Evolutionary conservation across 2,329 filamentous ascomycete genomes (phyloP).

Genomic region (Colletotrichum salicis): DNA sequence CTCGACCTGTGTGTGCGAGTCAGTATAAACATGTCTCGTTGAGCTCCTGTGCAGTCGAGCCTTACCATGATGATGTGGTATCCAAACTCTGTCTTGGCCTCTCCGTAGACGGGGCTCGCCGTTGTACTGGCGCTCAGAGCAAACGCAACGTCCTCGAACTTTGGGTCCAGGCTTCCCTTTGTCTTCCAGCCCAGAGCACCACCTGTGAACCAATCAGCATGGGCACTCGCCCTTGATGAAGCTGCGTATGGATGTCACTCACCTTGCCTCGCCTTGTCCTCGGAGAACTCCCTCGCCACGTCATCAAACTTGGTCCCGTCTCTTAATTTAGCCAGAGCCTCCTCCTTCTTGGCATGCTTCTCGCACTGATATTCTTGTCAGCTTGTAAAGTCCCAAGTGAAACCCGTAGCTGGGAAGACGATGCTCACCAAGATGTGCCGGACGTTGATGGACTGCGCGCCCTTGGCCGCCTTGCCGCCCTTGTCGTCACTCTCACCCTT

Average conservation of each 20-base stretch:
- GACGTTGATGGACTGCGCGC: conserved; percentile 76
- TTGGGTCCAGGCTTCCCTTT: conserved; percentile 72
- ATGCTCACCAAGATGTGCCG: conserved; percentile 73
- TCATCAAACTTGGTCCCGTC: conserved; percentile 78
- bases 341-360: conserved; percentile 82
- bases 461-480: conserved; percentile 59
- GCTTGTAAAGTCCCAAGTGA: background rate
- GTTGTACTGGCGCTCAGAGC: conserved; percentile 74
- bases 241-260: conserved; percentile 12
- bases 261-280: conserved; percentile 80
- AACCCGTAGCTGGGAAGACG: background rate
- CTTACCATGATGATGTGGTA: conserved; percentile 84
- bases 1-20: conserved; percentile 48
- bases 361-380: conserved; percentile 62
- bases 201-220: conserved; percentile 54
- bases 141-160: conserved; percentile 80
- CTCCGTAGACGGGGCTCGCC: conserved; percentile 70
- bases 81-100: conserved; percentile 79
- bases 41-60: background rate
- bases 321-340: conserved; percentile 75
- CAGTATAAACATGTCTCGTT: background rate
- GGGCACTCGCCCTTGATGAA: background rate
- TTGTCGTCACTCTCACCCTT: conserved; percentile 45
- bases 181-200: conserved; percentile 79
- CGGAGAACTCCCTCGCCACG: conserved; percentile 77